Conservation (phyloP, 176 grass and related monocot species). For the Raddia guianensis region DNA sequence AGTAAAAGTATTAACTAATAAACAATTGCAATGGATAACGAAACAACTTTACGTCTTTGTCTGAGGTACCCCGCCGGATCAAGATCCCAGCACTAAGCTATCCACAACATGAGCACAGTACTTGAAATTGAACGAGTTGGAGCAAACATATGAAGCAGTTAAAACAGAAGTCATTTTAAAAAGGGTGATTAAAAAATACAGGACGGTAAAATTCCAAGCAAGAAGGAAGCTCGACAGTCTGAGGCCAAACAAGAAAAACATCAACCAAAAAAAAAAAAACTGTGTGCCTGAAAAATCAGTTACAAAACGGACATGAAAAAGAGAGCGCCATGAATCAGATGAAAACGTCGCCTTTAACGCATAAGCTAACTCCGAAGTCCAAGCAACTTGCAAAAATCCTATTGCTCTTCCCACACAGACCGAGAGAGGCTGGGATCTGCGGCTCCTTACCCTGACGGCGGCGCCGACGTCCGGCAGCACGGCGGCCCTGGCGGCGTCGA, state of each 20-base stretch:
- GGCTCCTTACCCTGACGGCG: conserved; percentile 42
- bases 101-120: not conserved
- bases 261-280: not conserved
- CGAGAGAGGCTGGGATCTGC: not conserved
- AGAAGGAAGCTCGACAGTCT: not conserved
- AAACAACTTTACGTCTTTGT: conserved; percentile 16
- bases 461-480: conserved; percentile 43
- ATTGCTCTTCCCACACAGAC: not conserved
- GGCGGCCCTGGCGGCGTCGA: not conserved
- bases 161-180: not conserved
- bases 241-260: not conserved
- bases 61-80: not conserved
- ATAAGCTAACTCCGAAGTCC: not conserved
- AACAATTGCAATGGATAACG: not conserved
- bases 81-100: not conserved
- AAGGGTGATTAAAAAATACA: not conserved
- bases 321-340: not conserved
- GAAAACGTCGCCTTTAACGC: not conserved
- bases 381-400: conserved; percentile 15
- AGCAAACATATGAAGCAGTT: not conserved
- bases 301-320: not conserved
- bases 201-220: not conserved
- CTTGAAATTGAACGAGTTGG: not conserved
- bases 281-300: not conserved
- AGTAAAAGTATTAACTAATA: not conserved